phyloP scores from a whole-genome alignment of 2,329 filamentous ascomycete genomes.

The Lasiodiplodia citricola region DNA sequence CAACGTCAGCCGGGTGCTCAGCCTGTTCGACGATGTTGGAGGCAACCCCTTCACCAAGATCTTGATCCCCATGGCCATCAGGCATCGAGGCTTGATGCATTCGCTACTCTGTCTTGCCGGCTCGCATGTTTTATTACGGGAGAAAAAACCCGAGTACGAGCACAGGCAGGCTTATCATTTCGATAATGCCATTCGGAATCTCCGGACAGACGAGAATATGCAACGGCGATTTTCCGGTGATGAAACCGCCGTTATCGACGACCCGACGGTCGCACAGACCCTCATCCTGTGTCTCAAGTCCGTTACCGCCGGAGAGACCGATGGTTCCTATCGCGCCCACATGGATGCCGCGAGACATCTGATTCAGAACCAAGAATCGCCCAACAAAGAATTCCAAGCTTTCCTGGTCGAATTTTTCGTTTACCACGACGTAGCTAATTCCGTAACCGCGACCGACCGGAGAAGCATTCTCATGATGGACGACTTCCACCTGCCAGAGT shows the following conservation, averaged over 20 bases:
- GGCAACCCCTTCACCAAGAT: slow-evolving; percentile 87
- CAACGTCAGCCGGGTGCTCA: slow-evolving; percentile 79
- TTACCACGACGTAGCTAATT: slow-evolving; percentile 72
- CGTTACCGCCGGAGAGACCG: slow-evolving; percentile 62
- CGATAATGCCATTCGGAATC: slow-evolving; percentile 47
- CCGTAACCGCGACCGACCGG: slow-evolving; percentile 61
- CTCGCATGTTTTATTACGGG: slow-evolving; percentile 68
- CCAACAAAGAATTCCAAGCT: slow-evolving; percentile 72
- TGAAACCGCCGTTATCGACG: slow-evolving; percentile 54
- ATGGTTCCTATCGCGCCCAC: slow-evolving; percentile 78
- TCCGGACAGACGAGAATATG: slow-evolving; percentile 42
- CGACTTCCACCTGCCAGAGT: slow-evolving; percentile 59
- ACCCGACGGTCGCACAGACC: slow-evolving; percentile 66
- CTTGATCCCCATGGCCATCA: slow-evolving; percentile 78
- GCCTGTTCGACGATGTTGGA: slow-evolving; percentile 73
- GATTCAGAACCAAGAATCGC: slow-evolving; percentile 64
- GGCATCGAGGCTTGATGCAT: slow-evolving; percentile 85
- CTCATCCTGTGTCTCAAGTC: slow-evolving; percentile 66
- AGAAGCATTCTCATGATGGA: slow-evolving; percentile 59
- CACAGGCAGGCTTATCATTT: slow-evolving; percentile 63
- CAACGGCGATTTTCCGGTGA: slow-evolving; percentile 40
- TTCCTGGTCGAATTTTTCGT: slow-evolving; percentile 80
- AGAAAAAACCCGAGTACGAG: slow-evolving; percentile 56
- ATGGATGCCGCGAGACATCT: slow-evolving; percentile 76
- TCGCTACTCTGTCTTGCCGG: slow-evolving; percentile 84